These are phyloP conservation scores for Acer negundo DNA, from an alignment of 345 rosid genomes.

Conservation along the genomic window DNA sequence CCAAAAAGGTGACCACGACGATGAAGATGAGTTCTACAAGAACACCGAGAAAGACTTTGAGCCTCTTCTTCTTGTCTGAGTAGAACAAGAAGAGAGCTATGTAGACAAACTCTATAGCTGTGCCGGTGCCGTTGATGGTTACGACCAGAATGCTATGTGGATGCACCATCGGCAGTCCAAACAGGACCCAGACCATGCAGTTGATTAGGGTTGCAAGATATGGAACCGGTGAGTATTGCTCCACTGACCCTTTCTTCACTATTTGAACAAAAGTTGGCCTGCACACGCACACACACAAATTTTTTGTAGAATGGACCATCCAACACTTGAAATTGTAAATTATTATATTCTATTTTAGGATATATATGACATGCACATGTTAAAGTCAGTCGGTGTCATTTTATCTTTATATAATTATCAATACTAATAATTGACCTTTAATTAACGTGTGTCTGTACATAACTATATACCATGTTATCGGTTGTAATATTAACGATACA, in stretches of 20 bases:
- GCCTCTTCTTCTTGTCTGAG: slow-evolving; percentile 42
- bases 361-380: too few relatives aligned
- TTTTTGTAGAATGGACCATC: too few relatives aligned
- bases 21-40: slow-evolving; percentile 44
- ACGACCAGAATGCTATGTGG: slow-evolving; percentile 65
- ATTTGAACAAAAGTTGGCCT: slow-evolving; percentile 82
- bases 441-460: too few relatives aligned
- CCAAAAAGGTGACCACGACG: slow-evolving; percentile 31
- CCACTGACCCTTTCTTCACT: slow-evolving; percentile 72
- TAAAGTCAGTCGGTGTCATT: too few relatives aligned
- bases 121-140: slow-evolving; percentile 76
- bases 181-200: slow-evolving; percentile 82
- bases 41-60: slow-evolving; percentile 30
- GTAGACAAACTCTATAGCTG: slow-evolving; percentile 55
- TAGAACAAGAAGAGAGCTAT: slow-evolving; percentile 46
- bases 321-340: too few relatives aligned
- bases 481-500: too few relatives aligned
- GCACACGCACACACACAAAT: slow-evolving; percentile 2
- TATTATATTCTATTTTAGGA: too few relatives aligned
- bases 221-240: slow-evolving; percentile 73
- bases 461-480: too few relatives aligned
- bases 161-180: slow-evolving; percentile 77
- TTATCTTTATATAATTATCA: too few relatives aligned
- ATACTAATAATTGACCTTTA: too few relatives aligned
- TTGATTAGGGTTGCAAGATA: slow-evolving; percentile 79